Base-by-base conservation (phyloP, 495 filamentous ascomycete genomes). In the Penicillium argentinense region DNA sequence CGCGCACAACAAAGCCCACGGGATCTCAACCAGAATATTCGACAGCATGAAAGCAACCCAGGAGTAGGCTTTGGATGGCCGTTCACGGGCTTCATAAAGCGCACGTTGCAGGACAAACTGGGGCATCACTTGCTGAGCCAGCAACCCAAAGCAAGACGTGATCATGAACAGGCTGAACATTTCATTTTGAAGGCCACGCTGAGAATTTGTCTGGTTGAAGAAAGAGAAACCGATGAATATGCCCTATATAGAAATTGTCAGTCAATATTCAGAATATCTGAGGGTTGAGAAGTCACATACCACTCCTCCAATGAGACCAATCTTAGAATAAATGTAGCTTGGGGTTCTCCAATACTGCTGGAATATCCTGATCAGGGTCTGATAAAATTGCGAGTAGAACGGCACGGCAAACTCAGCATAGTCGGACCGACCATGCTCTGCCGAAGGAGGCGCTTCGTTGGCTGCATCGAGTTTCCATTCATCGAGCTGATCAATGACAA, bases 321-420 rank as follows among this genome's bases (percentile, higher is more conserved):
- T 1, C 17, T 36, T 36, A n/a, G 42, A 21, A 17, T 37, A 37
- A 5, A 45, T 9, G 7, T 45, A 37, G 4, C 19, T 76, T 2
- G 90, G 90, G 7, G 85, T 90, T 27, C 91, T 83, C 88, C 89
- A 96, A 71, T 92, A 93, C 60, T 95, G 88, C 62, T 91, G 72
- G 69, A 93, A 92, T 52, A 91, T n/a, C n/a, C n/a, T n/a, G n/a
- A n/a, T n/a, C n/a, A n/a, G n/a, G n/a, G n/a, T n/a, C n/a, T n/a
- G n/a, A n/a, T n/a, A n/a, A n/a, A n/a, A n/a, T n/a, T n/a, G n/a
- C n/a, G 81, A 41, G 90, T 76, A 21, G 62, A 49, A 4, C 71
- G 59, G 13, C 78, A 77, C 16, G 73, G 53, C 7, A 56, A 44
- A 9, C 32, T 18, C 60, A 19, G 56, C 62, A 5, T 68, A 67